Evolutionary conservation across 495 filamentous ascomycete species (phyloP), one percentile per base, ranked within the genome.

Genomic region (Antarctomyces pellizariae): DNA sequence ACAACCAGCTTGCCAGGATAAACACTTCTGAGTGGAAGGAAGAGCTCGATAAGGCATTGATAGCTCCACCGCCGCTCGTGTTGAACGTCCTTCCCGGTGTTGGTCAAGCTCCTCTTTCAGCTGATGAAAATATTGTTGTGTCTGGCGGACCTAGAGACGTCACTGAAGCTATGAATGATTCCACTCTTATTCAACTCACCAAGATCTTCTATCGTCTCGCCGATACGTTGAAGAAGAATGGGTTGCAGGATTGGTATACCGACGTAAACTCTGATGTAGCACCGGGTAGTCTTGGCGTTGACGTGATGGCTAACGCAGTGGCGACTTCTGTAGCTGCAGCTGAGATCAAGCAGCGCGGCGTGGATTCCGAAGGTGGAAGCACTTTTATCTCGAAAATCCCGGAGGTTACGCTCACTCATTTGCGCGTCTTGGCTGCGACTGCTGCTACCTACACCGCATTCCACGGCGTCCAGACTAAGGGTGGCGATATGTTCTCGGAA

Each of bases 381-480:
- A 83, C 73, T 0, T 50, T 93, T 17, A 42, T 95, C n/a, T 75
- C 83, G 33, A 80, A 71, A 38, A 75, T 95, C 15, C 68, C 84
- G 1, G 63, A 77, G 20, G 62, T 89, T 39, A 57, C 67, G 2
- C 47, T 97, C 21, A 82, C 79, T 0, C 80, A 92, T 43, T 56
- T 97, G n/a, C 75, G 82, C 30, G 71, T 99, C 12, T 53, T 91
- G 27, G 70, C 79, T 2, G 89, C 93, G 50, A 91, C 82, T 7
- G 70, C 78, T 7, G 62, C 71, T 9, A 78, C 83, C 1, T 93
- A 82, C 44, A 66, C 78, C 22, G 64, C 77, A 4, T 58, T 91
- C 32, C 79, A 78, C 2, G 67, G 66, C 8, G 49, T 79, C 15
- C 57, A 64, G 17, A 56, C 60, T 13, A 43, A 45, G 1, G 64